Evolutionary conservation across 2,329 filamentous ascomycete species (phyloP).

Genomic region (Raffaelea arxii): DNA sequence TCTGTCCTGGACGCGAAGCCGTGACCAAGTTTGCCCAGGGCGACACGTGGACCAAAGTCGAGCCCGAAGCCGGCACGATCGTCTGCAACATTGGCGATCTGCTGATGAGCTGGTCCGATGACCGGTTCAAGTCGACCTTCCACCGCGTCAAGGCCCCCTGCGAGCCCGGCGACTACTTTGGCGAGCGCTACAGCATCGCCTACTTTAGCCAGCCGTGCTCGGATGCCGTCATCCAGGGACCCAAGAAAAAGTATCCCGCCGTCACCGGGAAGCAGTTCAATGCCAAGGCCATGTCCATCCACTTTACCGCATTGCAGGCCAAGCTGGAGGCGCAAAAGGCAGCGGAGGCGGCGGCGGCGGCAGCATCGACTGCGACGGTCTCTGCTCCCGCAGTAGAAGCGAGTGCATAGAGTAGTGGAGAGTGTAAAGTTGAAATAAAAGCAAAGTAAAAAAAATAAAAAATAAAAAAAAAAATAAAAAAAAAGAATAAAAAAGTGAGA

Average conservation of each 20-base stretch:
- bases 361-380: background rate
- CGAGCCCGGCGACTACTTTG: conserved; percentile 43
- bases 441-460: background rate
- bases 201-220: conserved; percentile 50
- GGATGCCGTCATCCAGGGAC: conserved; percentile 49
- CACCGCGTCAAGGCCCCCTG: conserved; percentile 54
- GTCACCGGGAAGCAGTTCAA: conserved; percentile 54
- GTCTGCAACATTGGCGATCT: conserved; percentile 59
- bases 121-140: conserved; percentile 57
- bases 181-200: conserved; percentile 53
- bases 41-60: conserved; percentile 55
- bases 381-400: background rate
- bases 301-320: conserved; percentile 13
- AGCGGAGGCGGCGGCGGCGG: background rate
- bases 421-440: background rate
- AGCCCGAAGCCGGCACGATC: conserved; percentile 41
- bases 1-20: conserved; percentile 53
- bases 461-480: background rate
- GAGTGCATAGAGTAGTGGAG: background rate
- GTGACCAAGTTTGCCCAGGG: conserved; percentile 49
- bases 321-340: conserved; percentile 6
- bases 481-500: background rate
- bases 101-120: conserved; percentile 58
- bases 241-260: conserved; percentile 49
- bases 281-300: conserved; percentile 13